These are phyloP conservation scores for Somion occarium DNA, from an alignment of 1,284 basidiomycete species.

Conservation along the genomic window DNA sequence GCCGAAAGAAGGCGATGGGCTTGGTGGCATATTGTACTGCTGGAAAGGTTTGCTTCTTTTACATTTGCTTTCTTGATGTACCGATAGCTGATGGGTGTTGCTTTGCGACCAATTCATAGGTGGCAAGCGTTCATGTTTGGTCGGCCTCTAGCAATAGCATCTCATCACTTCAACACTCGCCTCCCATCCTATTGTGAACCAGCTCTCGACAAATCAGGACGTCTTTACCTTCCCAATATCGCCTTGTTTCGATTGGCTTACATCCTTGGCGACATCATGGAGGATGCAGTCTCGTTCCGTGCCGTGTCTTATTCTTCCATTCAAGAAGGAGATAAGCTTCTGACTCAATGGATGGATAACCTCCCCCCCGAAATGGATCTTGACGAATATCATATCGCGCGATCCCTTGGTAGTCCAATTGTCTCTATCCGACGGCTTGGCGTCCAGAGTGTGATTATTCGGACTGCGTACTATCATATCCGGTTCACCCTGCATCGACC, in stretches of 20 bases:
- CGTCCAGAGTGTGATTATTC: slow-evolving; percentile 73
- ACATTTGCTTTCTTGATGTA: slow-evolving; percentile 1
- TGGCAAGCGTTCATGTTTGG: slow-evolving; percentile 86
- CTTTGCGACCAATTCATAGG: slow-evolving; percentile 29
- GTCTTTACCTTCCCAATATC: slow-evolving; percentile 66
- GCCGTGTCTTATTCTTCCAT: slow-evolving; percentile 70
- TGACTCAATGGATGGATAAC: slow-evolving; percentile 68
- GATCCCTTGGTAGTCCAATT: slow-evolving; percentile 57
- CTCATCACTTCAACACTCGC: slow-evolving; percentile 76
- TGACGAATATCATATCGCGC: slow-evolving; percentile 67
- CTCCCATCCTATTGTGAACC: slow-evolving; percentile 64
- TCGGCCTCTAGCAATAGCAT: slow-evolving; percentile 65
- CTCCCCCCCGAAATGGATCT: slow-evolving; percentile 68
- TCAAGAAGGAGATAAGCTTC: slow-evolving; percentile 60
- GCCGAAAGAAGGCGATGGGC: slow-evolving; percentile 78
- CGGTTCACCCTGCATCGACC: slow-evolving; percentile 79
- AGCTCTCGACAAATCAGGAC: slow-evolving; percentile 50
- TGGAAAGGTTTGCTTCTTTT: slow-evolving; percentile 54
- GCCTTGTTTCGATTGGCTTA: slow-evolving; percentile 71
- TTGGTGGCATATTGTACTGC: slow-evolving; percentile 79
- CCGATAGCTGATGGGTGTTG: not conserved
- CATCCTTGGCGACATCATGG: slow-evolving; percentile 76
- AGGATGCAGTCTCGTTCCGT: slow-evolving; percentile 72
- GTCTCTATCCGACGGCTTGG: slow-evolving; percentile 54
- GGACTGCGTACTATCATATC: slow-evolving; percentile 71